Percentiles rank a stretch among this genome's conserved stretches.
These are phyloP conservation scores for Rostrohypoxylon terebratum DNA, from an alignment of 495 filamentous ascomycete species.

Conservation along the genomic window DNA sequence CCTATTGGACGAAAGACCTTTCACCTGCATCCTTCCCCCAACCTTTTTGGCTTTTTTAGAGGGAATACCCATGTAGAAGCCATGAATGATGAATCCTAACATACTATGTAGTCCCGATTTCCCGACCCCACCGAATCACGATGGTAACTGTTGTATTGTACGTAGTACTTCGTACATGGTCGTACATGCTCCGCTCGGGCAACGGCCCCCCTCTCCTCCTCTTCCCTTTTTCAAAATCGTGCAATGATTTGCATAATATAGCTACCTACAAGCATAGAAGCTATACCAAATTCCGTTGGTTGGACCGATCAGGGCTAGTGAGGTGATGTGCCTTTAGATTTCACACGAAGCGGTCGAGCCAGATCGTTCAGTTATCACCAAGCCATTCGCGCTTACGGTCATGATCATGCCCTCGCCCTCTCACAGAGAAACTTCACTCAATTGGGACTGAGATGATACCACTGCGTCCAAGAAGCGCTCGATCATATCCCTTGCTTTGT, in stretches of 20 bases:
- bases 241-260: slow-evolving; percentile 38
- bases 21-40: slow-evolving; percentile 37
- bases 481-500: slow-evolving; percentile 35
- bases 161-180: no score
- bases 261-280: no score
- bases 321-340: slow-evolving; percentile 38
- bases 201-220: background rate
- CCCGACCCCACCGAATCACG: slow-evolving; percentile 37
- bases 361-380: slow-evolving; percentile 33
- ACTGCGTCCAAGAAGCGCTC: slow-evolving; percentile 30
- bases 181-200: slow-evolving; percentile 20
- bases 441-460: slow-evolving; percentile 30
- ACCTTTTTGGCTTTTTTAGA: background rate
- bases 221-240: background rate
- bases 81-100: slow-evolving; percentile 2
- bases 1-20: slow-evolving; percentile 22
- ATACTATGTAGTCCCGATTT: slow-evolving; percentile 28
- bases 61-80: background rate
- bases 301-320: slow-evolving; percentile 31
- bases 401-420: no score
- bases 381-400: slow-evolving; percentile 40
- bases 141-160: no score
- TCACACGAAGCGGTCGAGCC: slow-evolving; percentile 31
- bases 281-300: slow-evolving; percentile 7
- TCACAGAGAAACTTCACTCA: slow-evolving; percentile 3